Percentiles rank a stretch among this genome's conserved stretches.
Evolutionary conservation across 768 basidiomycete genomes (phyloP).

Genomic region (Tulasnella sp.): DNA sequence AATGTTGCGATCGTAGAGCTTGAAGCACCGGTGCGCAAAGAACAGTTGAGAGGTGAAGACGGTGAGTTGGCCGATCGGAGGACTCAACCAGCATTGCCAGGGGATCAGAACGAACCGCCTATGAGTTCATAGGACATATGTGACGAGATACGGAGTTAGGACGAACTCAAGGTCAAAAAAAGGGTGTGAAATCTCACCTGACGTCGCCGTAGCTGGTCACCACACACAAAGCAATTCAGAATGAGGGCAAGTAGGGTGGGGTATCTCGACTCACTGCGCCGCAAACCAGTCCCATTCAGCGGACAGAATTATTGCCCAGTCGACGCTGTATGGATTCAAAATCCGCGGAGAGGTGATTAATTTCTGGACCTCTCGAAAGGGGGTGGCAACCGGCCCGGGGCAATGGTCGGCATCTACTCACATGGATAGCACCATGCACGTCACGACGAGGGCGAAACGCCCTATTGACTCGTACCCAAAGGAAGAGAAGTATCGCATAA

Average conservation of each 20-base stretch:
- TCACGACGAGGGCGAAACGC: not conserved
- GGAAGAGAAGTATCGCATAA: not conserved
- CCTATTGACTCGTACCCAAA: not conserved
- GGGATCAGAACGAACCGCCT: not conserved
- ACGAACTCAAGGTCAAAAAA: not conserved
- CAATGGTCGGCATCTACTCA: not conserved
- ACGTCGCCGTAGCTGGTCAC: not conserved
- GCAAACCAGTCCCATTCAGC: constrained; percentile 1
- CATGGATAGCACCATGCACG: not conserved
- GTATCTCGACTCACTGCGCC: not conserved
- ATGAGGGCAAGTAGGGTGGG: not conserved
- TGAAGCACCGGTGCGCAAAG: constrained; percentile 17
- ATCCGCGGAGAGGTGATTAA: not conserved
- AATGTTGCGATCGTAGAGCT: not conserved
- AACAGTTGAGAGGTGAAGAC: constrained; percentile 3
- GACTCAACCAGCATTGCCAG: constrained; percentile 12
- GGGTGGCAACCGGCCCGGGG: not conserved
- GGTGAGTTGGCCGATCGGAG: constrained; percentile 1
- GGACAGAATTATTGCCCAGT: not conserved
- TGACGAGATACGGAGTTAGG: no score
- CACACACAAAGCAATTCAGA: not conserved
- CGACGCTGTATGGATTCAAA: not conserved
- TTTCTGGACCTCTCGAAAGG: not conserved
- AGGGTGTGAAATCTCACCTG: not conserved
- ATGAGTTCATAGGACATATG: not conserved